phyloP scores from a whole-genome alignment of 1,284 basidiomycete species.

The Trichosporon inkin region DNA sequence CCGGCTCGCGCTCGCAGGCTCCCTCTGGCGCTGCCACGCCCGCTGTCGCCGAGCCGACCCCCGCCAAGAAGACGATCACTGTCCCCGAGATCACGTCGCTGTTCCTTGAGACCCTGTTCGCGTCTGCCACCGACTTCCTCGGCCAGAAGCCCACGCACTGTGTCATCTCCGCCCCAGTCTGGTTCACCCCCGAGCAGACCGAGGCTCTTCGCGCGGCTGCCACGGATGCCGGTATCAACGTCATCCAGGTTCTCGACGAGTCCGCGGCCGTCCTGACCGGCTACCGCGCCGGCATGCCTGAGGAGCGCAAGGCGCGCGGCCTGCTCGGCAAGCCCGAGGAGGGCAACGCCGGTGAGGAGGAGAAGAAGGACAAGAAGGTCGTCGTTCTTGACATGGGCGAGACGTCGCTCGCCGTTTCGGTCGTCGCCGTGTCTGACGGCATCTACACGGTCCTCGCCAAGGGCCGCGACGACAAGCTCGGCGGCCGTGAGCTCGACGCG shows the following conservation, averaged over 20 bases:
- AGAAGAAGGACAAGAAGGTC: slow-evolving; percentile 56
- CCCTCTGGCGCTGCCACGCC: slow-evolving; percentile 64
- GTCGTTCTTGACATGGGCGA: slow-evolving; percentile 59
- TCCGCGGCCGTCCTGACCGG: slow-evolving; percentile 64
- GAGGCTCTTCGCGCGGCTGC: slow-evolving; percentile 70
- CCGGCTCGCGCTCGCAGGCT: slow-evolving; percentile 48
- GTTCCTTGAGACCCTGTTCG: slow-evolving; percentile 78
- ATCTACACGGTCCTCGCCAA: slow-evolving; percentile 56
- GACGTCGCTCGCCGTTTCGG: slow-evolving; percentile 55
- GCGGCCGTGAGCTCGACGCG: slow-evolving; percentile 55
- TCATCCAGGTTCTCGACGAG: slow-evolving; percentile 81
- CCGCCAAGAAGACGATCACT: slow-evolving; percentile 70
- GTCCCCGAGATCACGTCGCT: slow-evolving; percentile 79
- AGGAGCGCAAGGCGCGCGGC: slow-evolving; percentile 48
- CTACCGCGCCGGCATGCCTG: slow-evolving; percentile 48
- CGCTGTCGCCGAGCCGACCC: slow-evolving; percentile 68
- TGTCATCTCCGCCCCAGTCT: slow-evolving; percentile 76
- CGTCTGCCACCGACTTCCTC: slow-evolving; percentile 89
- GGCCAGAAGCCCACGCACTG: slow-evolving; percentile 72
- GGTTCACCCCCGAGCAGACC: slow-evolving; percentile 67
- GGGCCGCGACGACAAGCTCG: slow-evolving; percentile 54
- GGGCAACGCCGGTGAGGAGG: slow-evolving; percentile 50
- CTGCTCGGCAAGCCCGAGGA: slow-evolving; percentile 49
- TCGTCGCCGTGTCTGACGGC: slow-evolving; percentile 56
- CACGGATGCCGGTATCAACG: slow-evolving; percentile 72